Conservation (phyloP, 257 asterid species). For the Avicennia marina region DNA sequence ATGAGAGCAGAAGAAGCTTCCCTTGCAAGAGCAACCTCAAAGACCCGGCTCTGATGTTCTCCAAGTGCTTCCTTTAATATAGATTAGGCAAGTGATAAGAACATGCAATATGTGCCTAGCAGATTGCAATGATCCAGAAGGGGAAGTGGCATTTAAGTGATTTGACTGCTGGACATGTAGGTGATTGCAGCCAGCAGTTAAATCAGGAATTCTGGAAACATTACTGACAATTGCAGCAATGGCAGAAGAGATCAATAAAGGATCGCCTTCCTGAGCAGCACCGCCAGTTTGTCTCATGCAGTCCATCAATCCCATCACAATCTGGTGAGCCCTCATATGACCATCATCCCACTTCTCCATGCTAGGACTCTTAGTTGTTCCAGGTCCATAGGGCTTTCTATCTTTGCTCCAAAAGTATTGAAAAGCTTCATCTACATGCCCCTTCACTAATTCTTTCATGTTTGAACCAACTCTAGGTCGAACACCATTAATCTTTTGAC, state of each 20-base stretch:
- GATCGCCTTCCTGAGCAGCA: constrained; percentile 99
- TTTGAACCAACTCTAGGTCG: constrained; percentile 84
- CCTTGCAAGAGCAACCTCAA: constrained; percentile 93
- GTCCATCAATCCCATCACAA: constrained; percentile 81
- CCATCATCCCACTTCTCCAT: constrained; percentile 69
- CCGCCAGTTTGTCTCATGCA: constrained; percentile 99
- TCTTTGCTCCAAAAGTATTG: constrained; percentile 67
- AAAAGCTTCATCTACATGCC: constrained; percentile 74
- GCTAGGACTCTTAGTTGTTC: constrained; percentile 49
- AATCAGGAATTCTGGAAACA: constrained; percentile 76
- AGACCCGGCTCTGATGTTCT: constrained; percentile 96
- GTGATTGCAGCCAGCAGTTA: constrained; percentile 45
- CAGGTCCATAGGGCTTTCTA: constrained; percentile 57
- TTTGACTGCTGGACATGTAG: too few species aligned
- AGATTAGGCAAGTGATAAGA: constrained; percentile 73
- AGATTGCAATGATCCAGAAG: constrained; percentile 54
- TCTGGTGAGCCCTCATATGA: constrained; percentile 70
- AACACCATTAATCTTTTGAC: constrained; percentile 79
- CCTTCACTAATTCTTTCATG: constrained; percentile 88
- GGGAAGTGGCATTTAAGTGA: constrained; percentile 39
- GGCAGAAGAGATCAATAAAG: constrained; percentile 89
- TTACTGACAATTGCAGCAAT: constrained; percentile 78
- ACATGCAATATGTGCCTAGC: constrained; percentile 75
- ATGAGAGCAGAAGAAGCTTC: constrained; percentile 83
- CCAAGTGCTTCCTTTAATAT: constrained; percentile 95